These are phyloP conservation scores for Ceratobasidium theobromae DNA, from an alignment of 1,284 basidiomycete genomes.

Conservation along the genomic window DNA sequence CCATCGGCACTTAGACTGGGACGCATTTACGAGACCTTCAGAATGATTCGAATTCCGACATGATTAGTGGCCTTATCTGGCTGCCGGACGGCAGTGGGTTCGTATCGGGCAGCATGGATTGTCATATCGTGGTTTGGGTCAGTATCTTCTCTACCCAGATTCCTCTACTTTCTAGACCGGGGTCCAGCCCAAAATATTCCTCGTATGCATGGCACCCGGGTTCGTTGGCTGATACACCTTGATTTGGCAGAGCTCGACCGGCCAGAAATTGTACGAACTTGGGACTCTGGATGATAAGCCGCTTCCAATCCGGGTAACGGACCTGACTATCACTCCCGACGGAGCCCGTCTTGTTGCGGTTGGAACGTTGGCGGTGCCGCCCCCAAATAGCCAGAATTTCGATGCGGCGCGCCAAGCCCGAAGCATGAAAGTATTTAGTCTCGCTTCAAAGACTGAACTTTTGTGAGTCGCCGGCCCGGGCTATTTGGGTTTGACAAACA, in stretches of 20 bases:
- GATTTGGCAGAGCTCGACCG: slow-evolving; percentile 16
- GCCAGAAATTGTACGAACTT: slow-evolving; percentile 24
- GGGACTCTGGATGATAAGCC: slow-evolving; percentile 42
- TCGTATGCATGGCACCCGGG: neutral
- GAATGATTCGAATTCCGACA: slow-evolving; percentile 65
- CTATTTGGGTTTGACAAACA: neutral
- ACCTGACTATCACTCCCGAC: slow-evolving; percentile 86
- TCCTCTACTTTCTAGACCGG: neutral
- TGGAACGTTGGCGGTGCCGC: slow-evolving; percentile 58
- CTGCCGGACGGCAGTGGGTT: slow-evolving; percentile 87
- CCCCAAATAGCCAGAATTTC: slow-evolving; percentile 16
- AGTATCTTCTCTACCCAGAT: slow-evolving; percentile 38
- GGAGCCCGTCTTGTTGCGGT: slow-evolving; percentile 79
- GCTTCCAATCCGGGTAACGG: slow-evolving; percentile 83
- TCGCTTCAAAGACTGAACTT: slow-evolving; percentile 51
- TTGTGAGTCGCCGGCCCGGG: slow-evolving; percentile 38
- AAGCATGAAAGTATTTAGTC: slow-evolving; percentile 61
- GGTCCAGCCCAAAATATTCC: neutral
- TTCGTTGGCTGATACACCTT: neutral
- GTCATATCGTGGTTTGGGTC: slow-evolving; percentile 87
- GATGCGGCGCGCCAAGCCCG: slow-evolving; percentile 8
- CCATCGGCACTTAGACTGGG: slow-evolving; percentile 57
- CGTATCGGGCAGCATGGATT: slow-evolving; percentile 87
- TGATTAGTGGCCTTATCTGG: slow-evolving; percentile 86
- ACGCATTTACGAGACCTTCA: slow-evolving; percentile 63